Conservation (phyloP, 2,329 filamentous ascomycete genomes). For the Talaromyces verruculosus region DNA sequence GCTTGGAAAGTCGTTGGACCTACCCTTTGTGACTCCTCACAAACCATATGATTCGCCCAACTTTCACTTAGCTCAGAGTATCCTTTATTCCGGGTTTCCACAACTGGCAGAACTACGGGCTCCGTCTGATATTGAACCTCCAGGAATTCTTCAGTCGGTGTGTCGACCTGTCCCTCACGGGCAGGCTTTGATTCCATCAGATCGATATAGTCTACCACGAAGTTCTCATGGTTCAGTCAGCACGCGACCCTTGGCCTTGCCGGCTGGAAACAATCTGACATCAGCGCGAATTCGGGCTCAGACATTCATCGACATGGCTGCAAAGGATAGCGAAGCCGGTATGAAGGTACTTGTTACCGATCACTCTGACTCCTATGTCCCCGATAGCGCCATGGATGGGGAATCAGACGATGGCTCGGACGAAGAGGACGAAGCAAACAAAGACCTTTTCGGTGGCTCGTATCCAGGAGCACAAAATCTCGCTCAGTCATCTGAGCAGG, state of each 20-base stretch:
- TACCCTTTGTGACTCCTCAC: constrained; percentile 38
- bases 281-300: constrained; percentile 48
- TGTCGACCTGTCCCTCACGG: constrained; percentile 43
- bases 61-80: constrained; percentile 46
- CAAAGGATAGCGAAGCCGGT: constrained; percentile 42
- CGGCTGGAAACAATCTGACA: constrained; percentile 45
- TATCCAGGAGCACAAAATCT: constrained; percentile 12
- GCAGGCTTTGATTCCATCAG: constrained; percentile 41
- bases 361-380: constrained; percentile 40
- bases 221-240: constrained; percentile 46
- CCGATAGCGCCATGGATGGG: constrained; percentile 36
- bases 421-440: constrained; percentile 16
- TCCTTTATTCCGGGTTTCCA: constrained; percentile 46
- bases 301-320: constrained; percentile 46
- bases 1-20: constrained; percentile 38
- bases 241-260: constrained; percentile 42
- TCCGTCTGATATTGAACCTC: constrained; percentile 46
- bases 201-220: constrained; percentile 43
- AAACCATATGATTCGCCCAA: constrained; percentile 41
- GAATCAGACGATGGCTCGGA: constrained; percentile 37
- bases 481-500: constrained; percentile 19
- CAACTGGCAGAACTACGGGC: constrained; percentile 42
- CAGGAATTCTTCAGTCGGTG: constrained; percentile 45
- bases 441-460: constrained; percentile 20
- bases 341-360: constrained; percentile 45